phyloP scores from a whole-genome alignment of 495 filamentous ascomycete species.

The Daldinia vernicosa region DNA sequence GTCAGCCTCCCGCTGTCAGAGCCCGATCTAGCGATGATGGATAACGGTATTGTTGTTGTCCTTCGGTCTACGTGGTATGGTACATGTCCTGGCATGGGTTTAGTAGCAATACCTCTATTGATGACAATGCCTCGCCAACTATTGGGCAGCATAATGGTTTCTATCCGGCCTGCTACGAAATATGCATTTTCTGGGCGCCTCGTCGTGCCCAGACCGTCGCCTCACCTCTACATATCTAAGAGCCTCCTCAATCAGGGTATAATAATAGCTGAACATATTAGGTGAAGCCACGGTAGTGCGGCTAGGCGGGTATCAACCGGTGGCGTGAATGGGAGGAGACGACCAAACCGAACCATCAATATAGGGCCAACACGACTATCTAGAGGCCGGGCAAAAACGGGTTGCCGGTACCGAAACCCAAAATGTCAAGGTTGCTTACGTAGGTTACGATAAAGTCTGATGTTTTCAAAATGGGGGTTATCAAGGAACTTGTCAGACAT shows the following conservation, averaged over 20 bases:
- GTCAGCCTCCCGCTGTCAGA: conserved; percentile 38
- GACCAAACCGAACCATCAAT: conserved; percentile 48
- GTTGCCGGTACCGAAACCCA: conserved; percentile 5
- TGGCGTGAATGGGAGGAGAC: conserved; percentile 28
- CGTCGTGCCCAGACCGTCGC: conserved; percentile 7
- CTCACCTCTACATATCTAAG: conserved; percentile 22
- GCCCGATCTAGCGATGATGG: conserved; percentile 32
- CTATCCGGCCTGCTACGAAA: conserved; percentile 3
- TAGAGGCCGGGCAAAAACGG: conserved; percentile 15
- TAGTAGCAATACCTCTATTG: conserved; percentile 18
- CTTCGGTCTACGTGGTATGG: conserved; percentile 7
- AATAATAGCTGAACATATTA: conserved; percentile 34
- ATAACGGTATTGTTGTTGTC: conserved; percentile 33
- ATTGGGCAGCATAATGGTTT: conserved; percentile 24
- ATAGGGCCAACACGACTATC: conserved; percentile 53
- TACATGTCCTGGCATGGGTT: conserved; percentile 9
- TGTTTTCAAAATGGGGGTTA: conserved; percentile 24
- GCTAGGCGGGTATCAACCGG: conserved; percentile 35
- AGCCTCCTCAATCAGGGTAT: conserved; percentile 33
- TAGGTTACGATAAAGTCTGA: conserved; percentile 19
- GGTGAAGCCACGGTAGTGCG: conserved; percentile 34
- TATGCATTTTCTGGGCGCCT: conserved; percentile 9
- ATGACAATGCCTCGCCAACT: conserved; percentile 3
- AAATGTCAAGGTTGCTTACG: conserved; percentile 18
- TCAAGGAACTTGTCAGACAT: conserved; percentile 12